A percentile compares a stretch with the other conserved stretches of the same genome.
phyloP scores from a whole-genome alignment of 768 basidiomycete genomes.

The Tylopilus rubrobrunneus region DNA sequence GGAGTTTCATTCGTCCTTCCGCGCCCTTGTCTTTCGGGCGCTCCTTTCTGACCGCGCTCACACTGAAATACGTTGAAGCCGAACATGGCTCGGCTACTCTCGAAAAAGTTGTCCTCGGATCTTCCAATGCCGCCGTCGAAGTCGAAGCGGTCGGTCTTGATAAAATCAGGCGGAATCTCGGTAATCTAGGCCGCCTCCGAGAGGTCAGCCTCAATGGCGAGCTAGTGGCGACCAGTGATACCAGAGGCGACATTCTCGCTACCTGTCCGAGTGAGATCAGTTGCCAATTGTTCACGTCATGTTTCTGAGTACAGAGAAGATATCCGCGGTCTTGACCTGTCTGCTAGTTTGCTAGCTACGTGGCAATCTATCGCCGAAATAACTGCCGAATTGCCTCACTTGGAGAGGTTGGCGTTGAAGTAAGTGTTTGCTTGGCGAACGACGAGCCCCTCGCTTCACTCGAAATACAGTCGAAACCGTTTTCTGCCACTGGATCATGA shows the following conservation, averaged over 20 bases:
- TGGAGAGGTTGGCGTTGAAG: slow-evolving; percentile 76
- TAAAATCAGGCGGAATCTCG: slow-evolving; percentile 69
- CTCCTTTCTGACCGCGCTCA: slow-evolving; percentile 73
- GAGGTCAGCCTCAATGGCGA: slow-evolving; percentile 79
- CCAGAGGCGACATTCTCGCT: slow-evolving; percentile 46
- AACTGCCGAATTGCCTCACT: slow-evolving; percentile 50
- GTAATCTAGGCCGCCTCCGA: slow-evolving; percentile 60
- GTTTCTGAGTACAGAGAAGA: slow-evolving; percentile 40
- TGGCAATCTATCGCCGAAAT: slow-evolving; percentile 74
- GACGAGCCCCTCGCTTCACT: slow-evolving; percentile 14
- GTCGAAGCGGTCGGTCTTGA: slow-evolving; percentile 85
- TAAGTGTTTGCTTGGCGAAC: slow-evolving; percentile 39
- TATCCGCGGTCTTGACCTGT: slow-evolving; percentile 78
- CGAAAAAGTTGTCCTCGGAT: slow-evolving; percentile 72
- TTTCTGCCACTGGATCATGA: slow-evolving; percentile 40
- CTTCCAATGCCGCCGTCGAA: slow-evolving; percentile 76
- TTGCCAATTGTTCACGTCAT: slow-evolving; percentile 5
- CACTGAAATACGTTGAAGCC: slow-evolving; percentile 71
- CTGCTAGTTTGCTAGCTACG: slow-evolving; percentile 62
- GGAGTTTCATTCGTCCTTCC: slow-evolving; percentile 80
- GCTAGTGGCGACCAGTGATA: slow-evolving; percentile 50
- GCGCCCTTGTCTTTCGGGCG: slow-evolving; percentile 52
- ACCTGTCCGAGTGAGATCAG: slow-evolving; percentile 64
- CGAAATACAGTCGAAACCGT: slow-evolving; percentile 59
- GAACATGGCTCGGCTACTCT: slow-evolving; percentile 47